Conservation (phyloP, 768 basidiomycete genomes). For the Amanita phalloides region DNA sequence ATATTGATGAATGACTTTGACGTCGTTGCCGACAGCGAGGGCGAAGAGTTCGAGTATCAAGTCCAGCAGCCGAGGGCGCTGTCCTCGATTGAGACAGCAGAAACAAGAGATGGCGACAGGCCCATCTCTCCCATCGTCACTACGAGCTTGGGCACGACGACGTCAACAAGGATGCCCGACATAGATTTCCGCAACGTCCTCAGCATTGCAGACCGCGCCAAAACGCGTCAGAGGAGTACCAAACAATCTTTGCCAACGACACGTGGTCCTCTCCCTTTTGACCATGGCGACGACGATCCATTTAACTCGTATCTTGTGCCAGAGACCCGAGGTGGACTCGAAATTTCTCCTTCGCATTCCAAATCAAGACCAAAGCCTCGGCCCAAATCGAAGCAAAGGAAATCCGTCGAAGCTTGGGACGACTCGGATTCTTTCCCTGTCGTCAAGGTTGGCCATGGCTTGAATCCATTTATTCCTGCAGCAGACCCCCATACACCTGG, state of each 20-base stretch:
- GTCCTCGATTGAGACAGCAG: constrained; percentile 2
- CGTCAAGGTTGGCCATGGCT: constrained; percentile 7
- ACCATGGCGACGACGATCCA: constrained; percentile 31
- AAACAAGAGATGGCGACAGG: background rate
- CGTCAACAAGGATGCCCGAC: background rate
- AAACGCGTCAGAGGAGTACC: constrained; percentile 36
- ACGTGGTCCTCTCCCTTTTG: constrained; percentile 1
- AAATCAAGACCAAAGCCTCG: constrained; percentile 20
- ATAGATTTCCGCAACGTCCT: constrained; percentile 13
- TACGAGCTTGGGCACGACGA: background rate
- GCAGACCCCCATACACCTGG: background rate
- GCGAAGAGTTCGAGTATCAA: background rate
- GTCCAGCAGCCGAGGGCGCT: background rate
- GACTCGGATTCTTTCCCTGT: constrained; percentile 11
- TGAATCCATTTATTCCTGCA: background rate
- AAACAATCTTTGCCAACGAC: constrained; percentile 7
- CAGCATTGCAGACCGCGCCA: constrained; percentile 48
- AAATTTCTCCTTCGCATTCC: constrained; percentile 14
- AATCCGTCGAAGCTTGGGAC: constrained; percentile 3
- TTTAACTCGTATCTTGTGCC: constrained; percentile 13
- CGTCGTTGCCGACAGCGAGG: constrained; percentile 5
- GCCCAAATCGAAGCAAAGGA: constrained; percentile 14
- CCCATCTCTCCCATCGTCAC: background rate
- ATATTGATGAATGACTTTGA: background rate
- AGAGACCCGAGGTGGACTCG: constrained; percentile 24